Base-by-base conservation (phyloP, 805 yeast species). In the Kodamaea restingae region DNA sequence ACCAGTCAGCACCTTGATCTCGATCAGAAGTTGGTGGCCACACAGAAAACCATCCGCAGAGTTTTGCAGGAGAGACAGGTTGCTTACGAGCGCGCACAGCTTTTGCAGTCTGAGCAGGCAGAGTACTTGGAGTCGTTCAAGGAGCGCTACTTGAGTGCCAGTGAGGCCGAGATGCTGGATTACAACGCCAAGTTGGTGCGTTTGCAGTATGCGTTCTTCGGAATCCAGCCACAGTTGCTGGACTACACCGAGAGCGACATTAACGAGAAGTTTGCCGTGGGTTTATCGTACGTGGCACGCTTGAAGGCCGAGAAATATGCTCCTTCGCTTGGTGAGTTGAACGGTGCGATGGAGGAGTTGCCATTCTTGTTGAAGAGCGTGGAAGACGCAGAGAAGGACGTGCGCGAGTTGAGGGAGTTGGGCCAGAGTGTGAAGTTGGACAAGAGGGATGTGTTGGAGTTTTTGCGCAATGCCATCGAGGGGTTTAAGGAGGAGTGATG, bases 21-120 rank as follows among this genome's bases (percentile, higher is more conserved):
- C 31, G 70, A 68, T 28, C 54, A 47, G 7, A 69, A 70, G 48
- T 58, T 66, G 36, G 55, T 52, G 15, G 56, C 59, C 34, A 54
- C 61, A 9, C 70, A 64, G 29, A 65, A 64, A 45, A 73, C 86
- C 50, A 86, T 91, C 52, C 83, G 87, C 58, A 91, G 84, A 58
- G 96, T 87, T 3, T 70, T 91, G 32, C 78, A 87, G 48, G 98
- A 91, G 63, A 77, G 98, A 56, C 84, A 83, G 48, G 77, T 77
- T 43, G 79, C 90, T 0, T 78, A 74, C 53, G 78, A 74, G 47
- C 70, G 79, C 43, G 86, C 83, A 1, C 72, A 71, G 50, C 61
- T 63, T 15, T 67, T 78, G 38, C 58, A 60, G 7, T 59, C 61
- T 7, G 65, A 68, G 40, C 76, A 77, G 44, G 58, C 60, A 12